These are phyloP conservation scores for Plasmodium berghei DNA, from an alignment of 169 alveolate species.

Conservation along the genomic window DNA sequence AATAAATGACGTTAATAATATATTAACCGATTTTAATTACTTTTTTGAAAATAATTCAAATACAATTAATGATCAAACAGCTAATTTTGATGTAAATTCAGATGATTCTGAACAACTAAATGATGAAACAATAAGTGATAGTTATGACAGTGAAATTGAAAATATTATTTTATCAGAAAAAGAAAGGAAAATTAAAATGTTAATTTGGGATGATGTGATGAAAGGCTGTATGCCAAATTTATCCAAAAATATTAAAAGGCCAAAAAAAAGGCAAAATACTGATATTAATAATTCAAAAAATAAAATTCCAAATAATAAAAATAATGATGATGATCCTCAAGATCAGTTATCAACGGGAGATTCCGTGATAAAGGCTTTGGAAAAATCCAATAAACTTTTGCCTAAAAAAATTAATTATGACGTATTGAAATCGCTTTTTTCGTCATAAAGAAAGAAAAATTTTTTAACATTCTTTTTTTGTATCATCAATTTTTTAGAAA, in stretches of 20 bases:
- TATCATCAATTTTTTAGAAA: no score
- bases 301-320: constrained; percentile 67
- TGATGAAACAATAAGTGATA: constrained; percentile 77
- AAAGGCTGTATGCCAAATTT: constrained; percentile 86
- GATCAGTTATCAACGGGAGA: constrained; percentile 63
- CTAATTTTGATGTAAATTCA: constrained; percentile 7
- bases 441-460: constrained; percentile 20
- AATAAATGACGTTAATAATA: constrained; percentile 12
- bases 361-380: constrained; percentile 60
- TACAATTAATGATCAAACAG: constrained; percentile 17
- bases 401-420: constrained; percentile 51
- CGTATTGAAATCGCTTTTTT: constrained; percentile 61
- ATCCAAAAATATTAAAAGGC: constrained; percentile 82
- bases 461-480: no score
- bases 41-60: constrained; percentile 54
- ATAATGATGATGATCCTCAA: constrained; percentile 75
- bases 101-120: constrained; percentile 9
- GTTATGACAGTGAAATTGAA: constrained; percentile 81
- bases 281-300: constrained; percentile 78
- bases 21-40: constrained; percentile 49
- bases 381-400: constrained; percentile 53
- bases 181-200: constrained; percentile 85
- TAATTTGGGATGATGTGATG: constrained; percentile 91
- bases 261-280: constrained; percentile 77
- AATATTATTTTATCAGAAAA: constrained; percentile 85